Percentiles rank a stretch among this genome's conserved stretches.
phyloP scores from a whole-genome alignment of 108 stramenopile genomes.

The Nitzschia palea region DNA sequence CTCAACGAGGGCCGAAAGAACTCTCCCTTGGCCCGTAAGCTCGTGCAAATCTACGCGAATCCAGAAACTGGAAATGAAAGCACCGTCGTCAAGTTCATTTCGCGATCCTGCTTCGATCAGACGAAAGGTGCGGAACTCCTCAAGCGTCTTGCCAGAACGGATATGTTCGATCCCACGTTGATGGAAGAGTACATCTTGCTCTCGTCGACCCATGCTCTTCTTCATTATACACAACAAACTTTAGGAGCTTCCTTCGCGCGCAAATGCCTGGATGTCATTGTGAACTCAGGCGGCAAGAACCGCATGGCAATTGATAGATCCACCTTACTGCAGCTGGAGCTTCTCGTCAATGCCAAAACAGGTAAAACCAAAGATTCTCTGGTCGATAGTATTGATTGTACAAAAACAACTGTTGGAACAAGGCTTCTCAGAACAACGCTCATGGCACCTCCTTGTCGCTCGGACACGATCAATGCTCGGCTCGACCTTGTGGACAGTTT shows the following conservation, averaged over 20 bases:
- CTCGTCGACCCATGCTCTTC: conserved; percentile 73
- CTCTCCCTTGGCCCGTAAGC: conserved; percentile 68
- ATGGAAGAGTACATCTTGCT: conserved; percentile 87
- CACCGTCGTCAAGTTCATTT: conserved; percentile 84
- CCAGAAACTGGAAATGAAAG: neutral
- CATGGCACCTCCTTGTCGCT: conserved; percentile 76
- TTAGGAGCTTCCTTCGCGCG: conserved; percentile 64
- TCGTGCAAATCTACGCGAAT: conserved; percentile 45
- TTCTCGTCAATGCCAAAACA: conserved; percentile 81
- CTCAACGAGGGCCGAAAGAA: conserved; percentile 84
- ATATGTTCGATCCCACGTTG: conserved; percentile 69
- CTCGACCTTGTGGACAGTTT: conserved; percentile 85
- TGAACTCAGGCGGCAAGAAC: conserved; percentile 74
- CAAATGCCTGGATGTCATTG: conserved; percentile 48
- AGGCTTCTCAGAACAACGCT: conserved; percentile 80
- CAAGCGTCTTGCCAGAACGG: conserved; percentile 57
- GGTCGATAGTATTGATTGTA: conserved; percentile 79
- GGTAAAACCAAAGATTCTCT: conserved; percentile 65
- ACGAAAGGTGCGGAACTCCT: conserved; percentile 84
- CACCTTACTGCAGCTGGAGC: conserved; percentile 74
- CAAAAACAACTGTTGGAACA: conserved; percentile 84
- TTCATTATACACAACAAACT: conserved; percentile 78
- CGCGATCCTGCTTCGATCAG: conserved; percentile 86
- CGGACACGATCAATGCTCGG: conserved; percentile 82
- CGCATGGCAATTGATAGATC: conserved; percentile 85